Evolutionary conservation across 495 filamentous ascomycete genomes (phyloP).

Genomic region (Aspergillus heteromorphus): DNA sequence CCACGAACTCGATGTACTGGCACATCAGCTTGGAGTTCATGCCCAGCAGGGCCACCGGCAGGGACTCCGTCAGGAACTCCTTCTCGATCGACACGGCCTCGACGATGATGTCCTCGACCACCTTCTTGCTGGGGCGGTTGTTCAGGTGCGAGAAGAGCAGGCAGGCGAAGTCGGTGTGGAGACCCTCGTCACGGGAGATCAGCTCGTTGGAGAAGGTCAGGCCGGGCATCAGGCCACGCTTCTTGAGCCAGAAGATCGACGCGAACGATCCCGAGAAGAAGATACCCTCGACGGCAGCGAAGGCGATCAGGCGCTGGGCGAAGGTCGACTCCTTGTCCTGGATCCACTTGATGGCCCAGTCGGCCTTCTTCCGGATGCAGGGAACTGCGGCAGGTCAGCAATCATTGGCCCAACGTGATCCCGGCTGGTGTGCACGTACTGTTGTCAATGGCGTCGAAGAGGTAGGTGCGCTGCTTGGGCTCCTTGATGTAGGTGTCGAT

Average conservation of each 20-base stretch:
- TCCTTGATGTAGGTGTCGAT: conserved; percentile 99
- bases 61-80: conserved; percentile 94
- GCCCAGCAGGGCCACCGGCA: conserved; percentile 85
- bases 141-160: conserved; percentile 93
- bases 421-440: conserved; percentile 47
- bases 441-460: conserved; percentile 98
- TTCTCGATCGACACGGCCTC: conserved; percentile 94
- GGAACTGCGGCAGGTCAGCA: conserved; percentile 57
- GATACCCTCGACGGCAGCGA: conserved; percentile 97
- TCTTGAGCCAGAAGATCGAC: conserved; percentile 99
- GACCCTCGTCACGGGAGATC: conserved; percentile 98
- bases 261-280: conserved; percentile 99
- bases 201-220: conserved; percentile 99
- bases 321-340: conserved; percentile 88
- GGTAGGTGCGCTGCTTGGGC: conserved; percentile 86
- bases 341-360: conserved; percentile 97
- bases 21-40: conserved; percentile 98
- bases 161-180: conserved; percentile 99
- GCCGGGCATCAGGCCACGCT: conserved; percentile 97
- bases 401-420: background rate
- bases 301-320: conserved; percentile 90
- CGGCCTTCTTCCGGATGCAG: conserved; percentile 94
- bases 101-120: conserved; percentile 80
- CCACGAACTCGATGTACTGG: conserved; percentile 99
- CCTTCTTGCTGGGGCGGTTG: conserved; percentile 75